These are phyloP conservation scores for Inga laurina DNA, from an alignment of 306 rosid species.

Conservation along the genomic window DNA sequence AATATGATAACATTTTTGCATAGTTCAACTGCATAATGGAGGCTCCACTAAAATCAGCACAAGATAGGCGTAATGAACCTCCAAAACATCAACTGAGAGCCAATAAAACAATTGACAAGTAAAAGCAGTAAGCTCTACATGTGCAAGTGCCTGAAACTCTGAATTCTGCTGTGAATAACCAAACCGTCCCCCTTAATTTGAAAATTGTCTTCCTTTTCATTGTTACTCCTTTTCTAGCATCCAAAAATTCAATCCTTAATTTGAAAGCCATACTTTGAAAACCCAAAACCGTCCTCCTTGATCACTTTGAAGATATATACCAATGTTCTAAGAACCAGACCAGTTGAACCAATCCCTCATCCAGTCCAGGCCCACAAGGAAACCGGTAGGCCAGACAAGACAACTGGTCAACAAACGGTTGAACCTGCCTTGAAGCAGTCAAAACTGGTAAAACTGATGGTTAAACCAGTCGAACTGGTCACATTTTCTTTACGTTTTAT, in stretches of 20 bases:
- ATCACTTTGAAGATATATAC: not conserved
- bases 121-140: slow-evolving; percentile 18
- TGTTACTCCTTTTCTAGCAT: not conserved
- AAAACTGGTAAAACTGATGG: no score
- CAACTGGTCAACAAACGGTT: no score
- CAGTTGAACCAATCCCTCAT: not conserved
- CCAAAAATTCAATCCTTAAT: not conserved
- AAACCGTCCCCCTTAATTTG: slow-evolving; percentile 23
- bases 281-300: not conserved
- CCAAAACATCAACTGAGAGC: slow-evolving; percentile 27
- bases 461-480: no score
- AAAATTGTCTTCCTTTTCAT: not conserved
- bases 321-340: not conserved
- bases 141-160: slow-evolving; percentile 29
- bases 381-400: not conserved
- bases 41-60: slow-evolving; percentile 2
- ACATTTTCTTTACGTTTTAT: no score
- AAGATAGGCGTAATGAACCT: slow-evolving; percentile 30
- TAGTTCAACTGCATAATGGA: not conserved
- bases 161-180: slow-evolving; percentile 35
- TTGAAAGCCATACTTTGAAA: not conserved
- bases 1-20: not conserved
- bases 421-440: no score
- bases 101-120: slow-evolving; percentile 30
- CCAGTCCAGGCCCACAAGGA: not conserved